These are phyloP conservation scores for Penicillium tannophilum DNA, from an alignment of 495 filamentous ascomycete genomes.

Conservation along the genomic window DNA sequence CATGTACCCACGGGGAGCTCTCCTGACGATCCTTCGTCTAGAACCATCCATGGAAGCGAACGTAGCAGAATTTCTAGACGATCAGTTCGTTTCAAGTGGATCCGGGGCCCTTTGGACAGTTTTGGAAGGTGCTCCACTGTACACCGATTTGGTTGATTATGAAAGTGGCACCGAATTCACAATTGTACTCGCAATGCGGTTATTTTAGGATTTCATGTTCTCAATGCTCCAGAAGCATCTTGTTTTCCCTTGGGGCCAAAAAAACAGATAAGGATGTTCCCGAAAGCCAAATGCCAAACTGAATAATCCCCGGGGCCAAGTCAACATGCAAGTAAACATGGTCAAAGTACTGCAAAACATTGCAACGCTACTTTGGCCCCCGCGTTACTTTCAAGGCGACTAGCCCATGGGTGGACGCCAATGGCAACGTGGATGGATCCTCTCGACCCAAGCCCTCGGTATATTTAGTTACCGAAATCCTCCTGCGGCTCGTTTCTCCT, in stretches of 20 bases:
- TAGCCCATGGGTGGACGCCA: too few species aligned
- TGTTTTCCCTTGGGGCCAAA: not conserved
- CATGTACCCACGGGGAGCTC: not conserved
- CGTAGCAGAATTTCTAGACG: not conserved
- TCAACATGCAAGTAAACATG: not conserved
- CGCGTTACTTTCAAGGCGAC: not conserved
- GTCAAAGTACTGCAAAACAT: not conserved
- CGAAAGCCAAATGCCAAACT: not conserved
- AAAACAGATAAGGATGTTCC: not conserved
- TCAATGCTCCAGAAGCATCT: not conserved
- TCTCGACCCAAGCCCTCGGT: too few species aligned
- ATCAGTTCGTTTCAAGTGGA: not conserved
- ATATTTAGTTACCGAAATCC: too few species aligned
- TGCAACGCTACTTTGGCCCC: constrained; percentile 2
- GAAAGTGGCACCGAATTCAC: too few species aligned
- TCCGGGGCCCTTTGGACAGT: not conserved
- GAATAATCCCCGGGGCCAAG: not conserved
- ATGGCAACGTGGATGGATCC: too few species aligned
- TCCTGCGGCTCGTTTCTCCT: too few species aligned
- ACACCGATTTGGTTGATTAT: too few species aligned
- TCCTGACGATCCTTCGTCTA: not conserved
- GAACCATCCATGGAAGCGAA: not conserved
- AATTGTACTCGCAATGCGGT: too few species aligned
- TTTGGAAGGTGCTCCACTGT: too few species aligned
- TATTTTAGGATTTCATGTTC: too few species aligned